Evolutionary conservation across 2,329 filamentous ascomycete species (phyloP), one percentile per base, ranked within the genome.

Genomic region (Dothidotthia symphoricarpi): DNA sequence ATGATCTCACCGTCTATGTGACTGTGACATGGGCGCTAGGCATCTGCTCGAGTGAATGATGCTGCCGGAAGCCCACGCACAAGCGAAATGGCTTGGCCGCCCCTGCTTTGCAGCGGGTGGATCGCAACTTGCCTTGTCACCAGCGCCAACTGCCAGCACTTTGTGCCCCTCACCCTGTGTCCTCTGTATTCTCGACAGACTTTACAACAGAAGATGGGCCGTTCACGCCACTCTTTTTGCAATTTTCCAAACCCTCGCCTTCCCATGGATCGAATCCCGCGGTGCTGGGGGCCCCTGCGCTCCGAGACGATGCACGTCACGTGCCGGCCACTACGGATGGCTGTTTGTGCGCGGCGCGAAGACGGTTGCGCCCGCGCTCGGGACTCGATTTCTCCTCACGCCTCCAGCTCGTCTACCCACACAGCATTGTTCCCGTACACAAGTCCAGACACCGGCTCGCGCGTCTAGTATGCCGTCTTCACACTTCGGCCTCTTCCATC

Each of bases 391-490:
- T 47, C 47, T 51, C 54, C 52, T 55, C 51, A 53, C 55, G 52
- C 45, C 43, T 44, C 47, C 54, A 55, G 49, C 53, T 52, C 48
- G 39, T 49, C 47, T 43, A 27, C 49, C 37, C 43, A 42, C 46
- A 46, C 49, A 27, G 45, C 57, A 62, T 62, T 63, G 59, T 46
- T 36, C 34, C 45, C 36, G 37, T 43, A 33, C 50, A 47, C 34
- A 43, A 38, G 46, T 26, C 39, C 43, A 45, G 36, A 47, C 47
- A 33, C 33, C 37, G 27, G 37, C 36, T 33, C 40, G 36, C 39
- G 38, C 29, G 41, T 52, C 43, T 49, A 64, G 36, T 46, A 66
- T 67, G 64, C 52, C 55, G 47, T 43, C 43, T 45, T 50, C 46
- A 39, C 36, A 28, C 35, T 34, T 41, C 40, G 33, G 26, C 43